A percentile compares a stretch with the other conserved stretches of the same genome.
phyloP scores from a whole-genome alignment of 768 basidiomycete genomes.

The Neoboletus brunneissimus region DNA sequence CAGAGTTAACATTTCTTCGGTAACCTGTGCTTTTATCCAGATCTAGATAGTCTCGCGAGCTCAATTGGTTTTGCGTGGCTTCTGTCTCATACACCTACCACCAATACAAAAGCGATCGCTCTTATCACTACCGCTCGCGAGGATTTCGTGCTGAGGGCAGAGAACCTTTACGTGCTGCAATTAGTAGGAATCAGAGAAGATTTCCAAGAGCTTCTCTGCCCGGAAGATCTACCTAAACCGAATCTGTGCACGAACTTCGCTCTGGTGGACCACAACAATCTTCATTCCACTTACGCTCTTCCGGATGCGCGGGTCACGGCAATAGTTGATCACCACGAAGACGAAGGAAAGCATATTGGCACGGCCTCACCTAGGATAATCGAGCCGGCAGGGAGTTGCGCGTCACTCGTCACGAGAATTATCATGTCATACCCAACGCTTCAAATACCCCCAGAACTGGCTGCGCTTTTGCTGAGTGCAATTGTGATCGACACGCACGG shows the following conservation, averaged over 20 bases:
- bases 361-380: slow-evolving; percentile 68
- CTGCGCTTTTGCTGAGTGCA: slow-evolving; percentile 74
- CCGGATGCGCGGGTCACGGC: slow-evolving; percentile 57
- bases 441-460: slow-evolving; percentile 54
- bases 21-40: slow-evolving; percentile 39
- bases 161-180: slow-evolving; percentile 77
- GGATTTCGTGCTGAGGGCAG: slow-evolving; percentile 78
- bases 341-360: slow-evolving; percentile 67
- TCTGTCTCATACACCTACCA: slow-evolving; percentile 35
- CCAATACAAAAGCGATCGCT: slow-evolving; percentile 57
- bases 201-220: slow-evolving; percentile 57
- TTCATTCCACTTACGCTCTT: slow-evolving; percentile 44
- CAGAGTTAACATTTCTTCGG: neutral
- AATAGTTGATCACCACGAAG: slow-evolving; percentile 89
- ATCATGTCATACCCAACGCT: slow-evolving; percentile 24
- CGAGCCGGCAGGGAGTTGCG: slow-evolving; percentile 71
- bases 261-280: slow-evolving; percentile 88
- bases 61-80: slow-evolving; percentile 84
- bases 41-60: slow-evolving; percentile 87
- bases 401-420: slow-evolving; percentile 56
- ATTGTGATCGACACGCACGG: slow-evolving; percentile 88
- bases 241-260: slow-evolving; percentile 54
- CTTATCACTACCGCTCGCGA: slow-evolving; percentile 64
- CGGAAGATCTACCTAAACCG: slow-evolving; percentile 60
- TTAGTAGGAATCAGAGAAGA: slow-evolving; percentile 53